Evolutionary conservation across 441 rosid species (phyloP), one percentile per base, ranked within the genome.

Genomic region (Hura crepitans): DNA sequence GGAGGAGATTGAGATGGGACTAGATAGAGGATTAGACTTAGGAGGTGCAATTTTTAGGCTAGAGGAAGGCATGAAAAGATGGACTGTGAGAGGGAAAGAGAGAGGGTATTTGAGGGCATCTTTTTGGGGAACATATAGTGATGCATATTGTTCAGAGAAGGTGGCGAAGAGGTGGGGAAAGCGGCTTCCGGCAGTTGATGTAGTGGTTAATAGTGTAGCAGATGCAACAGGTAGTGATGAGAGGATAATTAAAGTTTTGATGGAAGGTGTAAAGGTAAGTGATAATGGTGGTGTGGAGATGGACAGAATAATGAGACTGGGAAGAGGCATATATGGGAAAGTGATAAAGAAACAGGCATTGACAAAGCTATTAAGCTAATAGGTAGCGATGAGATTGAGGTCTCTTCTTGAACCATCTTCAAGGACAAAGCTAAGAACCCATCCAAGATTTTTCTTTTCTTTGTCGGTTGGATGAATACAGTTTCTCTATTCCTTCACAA

Each of bases 51-150:
- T 90, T 31, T 83, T 73, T 42, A 81, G 78, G 77, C 61, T 87
- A 28, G 97, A 92, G 72, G 97, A 92, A 78, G 86, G 85, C 1
- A 89, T 87, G 91, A 90, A 78, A 76, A 81, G 83, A 75, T 81
- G 86, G 88, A 75, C 69, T 39, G 86, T 87, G 62, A 90, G 88
- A 81, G 97, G 97, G 33, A 89, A 73, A 61, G 93, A 86, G 62
- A 94, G 80, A 75, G 97, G 96, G 6, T 82, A 79, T 59, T 23
- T 91, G 79, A 87, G 96, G 81, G 92, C 97, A 28, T 91, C 98
- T 1, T 84, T 85, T 54, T 91, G 96, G 98, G 75, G 59, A 42
- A 81, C 80, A 9, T 94, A 92, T 62, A 66, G 75, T 10, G 86
- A 85, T 72, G 72, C 76, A 10, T 90, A 94, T 42, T 72, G 82